Percentiles rank a stretch among this genome's conserved stretches.
Conservation (phyloP, 2,329 filamentous ascomycete genomes). For the Hypoxylon sp. region DNA sequence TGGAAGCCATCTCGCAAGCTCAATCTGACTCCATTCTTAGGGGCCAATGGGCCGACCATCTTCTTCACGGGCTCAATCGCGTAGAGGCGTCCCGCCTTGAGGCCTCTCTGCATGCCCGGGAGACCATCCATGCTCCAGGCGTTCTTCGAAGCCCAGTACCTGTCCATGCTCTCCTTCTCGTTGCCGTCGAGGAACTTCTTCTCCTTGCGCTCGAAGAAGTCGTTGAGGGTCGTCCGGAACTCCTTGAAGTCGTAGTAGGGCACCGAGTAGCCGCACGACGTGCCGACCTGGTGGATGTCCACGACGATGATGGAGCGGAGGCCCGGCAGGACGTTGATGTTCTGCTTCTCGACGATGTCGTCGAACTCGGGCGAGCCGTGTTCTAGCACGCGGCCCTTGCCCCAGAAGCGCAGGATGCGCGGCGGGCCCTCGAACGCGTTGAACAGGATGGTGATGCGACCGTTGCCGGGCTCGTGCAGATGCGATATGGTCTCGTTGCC, state of each 20-base stretch:
- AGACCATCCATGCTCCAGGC: slow-evolving; percentile 52
- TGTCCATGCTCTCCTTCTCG: slow-evolving; percentile 49
- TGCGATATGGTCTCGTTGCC: slow-evolving; percentile 81
- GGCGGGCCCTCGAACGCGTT: slow-evolving; percentile 55
- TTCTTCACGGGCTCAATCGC: slow-evolving; percentile 50
- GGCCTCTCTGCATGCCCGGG: slow-evolving; percentile 48
- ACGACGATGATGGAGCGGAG: slow-evolving; percentile 51
- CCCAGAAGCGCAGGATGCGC: slow-evolving; percentile 51
- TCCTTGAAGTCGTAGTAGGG: slow-evolving; percentile 52
- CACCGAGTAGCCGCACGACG: slow-evolving; percentile 53
- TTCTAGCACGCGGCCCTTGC: slow-evolving; percentile 50
- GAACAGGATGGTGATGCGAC: slow-evolving; percentile 78
- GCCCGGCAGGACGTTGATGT: slow-evolving; percentile 42
- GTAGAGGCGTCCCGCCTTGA: slow-evolving; percentile 44
- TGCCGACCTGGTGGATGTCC: slow-evolving; percentile 51
- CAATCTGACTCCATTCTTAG: slow-evolving; percentile 33
- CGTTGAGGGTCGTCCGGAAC: slow-evolving; percentile 48
- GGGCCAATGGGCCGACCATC: slow-evolving; percentile 50
- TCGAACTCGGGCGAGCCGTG: slow-evolving; percentile 44
- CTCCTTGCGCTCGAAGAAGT: slow-evolving; percentile 47
- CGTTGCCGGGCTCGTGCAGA: slow-evolving; percentile 72
- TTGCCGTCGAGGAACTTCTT: slow-evolving; percentile 46
- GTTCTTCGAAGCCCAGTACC: slow-evolving; percentile 54
- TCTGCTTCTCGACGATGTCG: slow-evolving; percentile 46
- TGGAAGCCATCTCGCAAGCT: slow-evolving; percentile 12